A percentile compares a stretch with the other conserved stretches of the same genome.
These are phyloP conservation scores for Debaryomyces sp. DNA, from an alignment of 1,139 yeast genomes.

Conservation along the genomic window DNA sequence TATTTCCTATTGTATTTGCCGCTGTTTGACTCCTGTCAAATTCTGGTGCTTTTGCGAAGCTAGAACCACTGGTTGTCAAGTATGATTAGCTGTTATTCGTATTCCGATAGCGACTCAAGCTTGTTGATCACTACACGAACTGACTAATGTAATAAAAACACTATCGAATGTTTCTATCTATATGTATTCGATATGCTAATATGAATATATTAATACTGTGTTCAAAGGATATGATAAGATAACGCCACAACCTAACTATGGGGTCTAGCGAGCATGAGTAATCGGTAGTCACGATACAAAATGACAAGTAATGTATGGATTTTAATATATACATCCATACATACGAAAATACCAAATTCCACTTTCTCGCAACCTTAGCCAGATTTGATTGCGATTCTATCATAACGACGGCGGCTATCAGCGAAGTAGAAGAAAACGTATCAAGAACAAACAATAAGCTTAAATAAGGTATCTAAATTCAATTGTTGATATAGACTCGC, in stretches of 20 bases:
- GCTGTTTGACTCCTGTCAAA: background rate
- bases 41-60: background rate
- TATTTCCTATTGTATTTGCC: background rate
- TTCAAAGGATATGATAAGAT: conserved; percentile 3
- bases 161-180: conserved; percentile 4
- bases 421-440: background rate
- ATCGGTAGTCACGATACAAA: conserved; percentile 3
- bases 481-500: background rate
- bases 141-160: background rate
- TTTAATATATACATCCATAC: background rate
- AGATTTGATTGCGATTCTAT: conserved; percentile 1
- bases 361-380: background rate
- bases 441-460: background rate
- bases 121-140: background rate
- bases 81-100: background rate
- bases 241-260: conserved; percentile 4
- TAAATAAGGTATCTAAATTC: background rate
- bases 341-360: background rate
- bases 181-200: conserved; percentile 1
- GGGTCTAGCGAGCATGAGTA: conserved; percentile 3
- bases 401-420: background rate
- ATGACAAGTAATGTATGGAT: background rate
- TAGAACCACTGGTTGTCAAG: background rate
- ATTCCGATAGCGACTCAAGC: background rate
- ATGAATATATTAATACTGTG: background rate